Evolutionary conservation across 768 basidiomycete species (phyloP).

Genomic region (Serpula lacrymans): DNA sequence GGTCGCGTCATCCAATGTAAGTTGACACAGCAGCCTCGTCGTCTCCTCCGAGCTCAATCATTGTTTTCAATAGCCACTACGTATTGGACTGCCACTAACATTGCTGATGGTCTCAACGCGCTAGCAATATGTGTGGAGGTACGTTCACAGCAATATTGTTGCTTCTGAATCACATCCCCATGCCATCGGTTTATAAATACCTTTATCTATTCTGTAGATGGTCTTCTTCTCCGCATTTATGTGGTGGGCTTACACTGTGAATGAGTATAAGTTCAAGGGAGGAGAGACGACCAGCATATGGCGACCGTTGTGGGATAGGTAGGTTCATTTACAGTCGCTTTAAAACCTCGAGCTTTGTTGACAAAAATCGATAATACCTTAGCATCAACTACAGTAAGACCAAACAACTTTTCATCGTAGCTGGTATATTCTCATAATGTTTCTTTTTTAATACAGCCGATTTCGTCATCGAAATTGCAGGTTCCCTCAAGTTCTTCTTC

Average conservation of each 20-base stretch:
- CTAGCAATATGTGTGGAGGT: constrained; percentile 84
- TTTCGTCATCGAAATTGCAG: constrained; percentile 60
- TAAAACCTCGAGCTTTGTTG: not conserved
- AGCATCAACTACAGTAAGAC: constrained; percentile 47
- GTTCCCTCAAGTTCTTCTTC: constrained; percentile 62
- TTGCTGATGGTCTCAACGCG: constrained; percentile 81
- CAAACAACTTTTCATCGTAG: not conserved
- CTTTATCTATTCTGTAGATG: constrained; percentile 56
- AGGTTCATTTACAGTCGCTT: constrained; percentile 13
- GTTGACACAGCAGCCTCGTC: constrained; percentile 2
- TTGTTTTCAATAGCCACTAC: constrained; percentile 47
- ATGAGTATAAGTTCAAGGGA: constrained; percentile 58
- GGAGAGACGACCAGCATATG: constrained; percentile 52
- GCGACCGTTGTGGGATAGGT: constrained; percentile 67
- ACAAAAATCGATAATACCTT: constrained; percentile 7
- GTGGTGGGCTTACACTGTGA: constrained; percentile 78
- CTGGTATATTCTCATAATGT: constrained; percentile 7
- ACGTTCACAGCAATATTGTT: constrained; percentile 8
- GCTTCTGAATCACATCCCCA: not conserved
- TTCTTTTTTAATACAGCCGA: constrained; percentile 45
- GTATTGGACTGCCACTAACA: constrained; percentile 83
- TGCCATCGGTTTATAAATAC: constrained; percentile 6
- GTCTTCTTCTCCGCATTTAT: constrained; percentile 74
- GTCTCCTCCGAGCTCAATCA: not conserved
- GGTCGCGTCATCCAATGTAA: constrained; percentile 65